phyloP scores from a whole-genome alignment of 768 basidiomycete genomes.

The Psilocybe cyanescens region DNA sequence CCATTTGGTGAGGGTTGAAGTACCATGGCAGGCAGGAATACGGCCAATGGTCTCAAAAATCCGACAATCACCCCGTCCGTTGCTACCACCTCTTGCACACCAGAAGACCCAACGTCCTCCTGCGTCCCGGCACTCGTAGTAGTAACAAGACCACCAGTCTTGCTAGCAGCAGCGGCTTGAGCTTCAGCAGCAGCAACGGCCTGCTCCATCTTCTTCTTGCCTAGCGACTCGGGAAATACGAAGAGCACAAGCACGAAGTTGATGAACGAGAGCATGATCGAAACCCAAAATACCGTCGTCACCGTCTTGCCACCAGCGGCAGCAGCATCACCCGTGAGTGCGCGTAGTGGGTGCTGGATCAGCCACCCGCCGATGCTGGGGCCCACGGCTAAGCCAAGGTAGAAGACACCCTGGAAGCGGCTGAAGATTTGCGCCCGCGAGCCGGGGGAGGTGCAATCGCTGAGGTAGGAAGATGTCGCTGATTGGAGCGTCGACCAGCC shows the following conservation, averaged over 20 bases:
- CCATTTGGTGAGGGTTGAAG: slow-evolving; percentile 40
- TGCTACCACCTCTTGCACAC: slow-evolving; percentile 3
- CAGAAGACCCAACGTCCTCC: neutral
- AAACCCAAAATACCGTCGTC: slow-evolving; percentile 52
- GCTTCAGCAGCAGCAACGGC: slow-evolving; percentile 25
- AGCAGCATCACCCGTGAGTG: slow-evolving; percentile 6
- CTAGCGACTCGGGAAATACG: slow-evolving; percentile 69
- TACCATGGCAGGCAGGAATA: slow-evolving; percentile 69
- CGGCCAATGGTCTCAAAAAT: slow-evolving; percentile 59
- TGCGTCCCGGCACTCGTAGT: slow-evolving; percentile 21
- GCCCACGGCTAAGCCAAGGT: slow-evolving; percentile 76
- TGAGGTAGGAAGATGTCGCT: slow-evolving; percentile 80
- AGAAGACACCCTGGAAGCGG: slow-evolving; percentile 78
- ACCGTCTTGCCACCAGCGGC: slow-evolving; percentile 33
- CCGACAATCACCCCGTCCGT: slow-evolving; percentile 34
- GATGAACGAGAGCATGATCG: slow-evolving; percentile 44
- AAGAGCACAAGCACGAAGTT: slow-evolving; percentile 70
- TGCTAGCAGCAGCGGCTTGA: slow-evolving; percentile 5
- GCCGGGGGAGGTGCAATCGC: slow-evolving; percentile 85
- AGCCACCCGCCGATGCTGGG: slow-evolving; percentile 72
- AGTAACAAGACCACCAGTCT: slow-evolving; percentile 23
- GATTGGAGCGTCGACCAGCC: slow-evolving; percentile 81
- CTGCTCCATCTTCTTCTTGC: slow-evolving; percentile 40
- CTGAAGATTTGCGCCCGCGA: slow-evolving; percentile 76
- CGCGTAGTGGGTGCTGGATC: slow-evolving; percentile 40